Evolutionary conservation across 2,329 filamentous ascomycete species (phyloP), one percentile per base, ranked within the genome.

Genomic region (Ascochyta lentis): DNA sequence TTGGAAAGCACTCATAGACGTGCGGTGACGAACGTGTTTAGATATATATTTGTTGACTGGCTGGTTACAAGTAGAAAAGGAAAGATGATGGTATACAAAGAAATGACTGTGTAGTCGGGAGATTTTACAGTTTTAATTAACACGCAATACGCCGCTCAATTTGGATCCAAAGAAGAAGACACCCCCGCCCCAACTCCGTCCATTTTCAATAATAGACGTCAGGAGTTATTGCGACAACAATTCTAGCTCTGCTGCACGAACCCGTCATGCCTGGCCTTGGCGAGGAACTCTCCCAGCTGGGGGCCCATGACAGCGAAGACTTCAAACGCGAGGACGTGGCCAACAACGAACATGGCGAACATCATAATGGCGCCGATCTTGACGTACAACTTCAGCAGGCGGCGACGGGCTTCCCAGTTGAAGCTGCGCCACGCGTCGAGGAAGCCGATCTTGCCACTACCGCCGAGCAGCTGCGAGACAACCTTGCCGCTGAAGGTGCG

Each of bases 371-470:
- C 73, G 59, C 86, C 81, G 65, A 89, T 82, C 85, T 96, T 96
- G 76, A 83, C 78, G 67, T 91, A 89, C 29, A 95, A 82, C 77
- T 89, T 87, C 69, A 92, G 76, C 45, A 96, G 82, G 52, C 92
- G 86, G 63, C 87, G 80, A 75, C 91, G 89, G 40, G 90, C 87
- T 57, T 86, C 80, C 74, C 84, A 85, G 72, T 88, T 86, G 75
- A 96, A 93, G 33, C 86, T 90, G 66, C 81, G 83, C 90, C 92
- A 93, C 1, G 92, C 92, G 66, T 94, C 89, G 45, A 84, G 74
- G 68, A 94, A 83, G 37, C 89, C 85, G 59, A 91, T 82, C 63
- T 85, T 87, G 63, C 91, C 90, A 60, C 82, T 84, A 50, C 89
- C 91, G 56, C 86, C 88, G n/a, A 92, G 80, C 45, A 92, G 83